These are phyloP conservation scores for Microbotryum intermedium DNA, from an alignment of 1,284 basidiomycete genomes.

Conservation along the genomic window DNA sequence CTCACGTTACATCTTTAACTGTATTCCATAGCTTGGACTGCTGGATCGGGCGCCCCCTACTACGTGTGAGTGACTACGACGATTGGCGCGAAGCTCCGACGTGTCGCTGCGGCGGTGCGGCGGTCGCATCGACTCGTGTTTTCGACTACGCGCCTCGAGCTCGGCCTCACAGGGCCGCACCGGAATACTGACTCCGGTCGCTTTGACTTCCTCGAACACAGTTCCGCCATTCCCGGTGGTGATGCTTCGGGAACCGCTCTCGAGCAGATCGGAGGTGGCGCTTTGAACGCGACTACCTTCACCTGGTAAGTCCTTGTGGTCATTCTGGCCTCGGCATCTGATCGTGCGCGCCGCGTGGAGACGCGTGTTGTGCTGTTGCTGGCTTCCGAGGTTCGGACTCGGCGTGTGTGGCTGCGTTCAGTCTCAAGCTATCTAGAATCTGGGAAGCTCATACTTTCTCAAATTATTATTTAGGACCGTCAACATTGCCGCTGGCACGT, in stretches of 20 bases:
- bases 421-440: background rate
- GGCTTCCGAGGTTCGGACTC: background rate
- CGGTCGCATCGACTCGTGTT: background rate
- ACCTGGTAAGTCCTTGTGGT: constrained; percentile 8
- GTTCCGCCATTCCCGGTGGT: background rate
- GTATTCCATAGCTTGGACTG: background rate
- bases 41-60: background rate
- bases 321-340: background rate
- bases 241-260: constrained; percentile 14
- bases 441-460: too few relatives aligned
- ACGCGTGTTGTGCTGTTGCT: background rate
- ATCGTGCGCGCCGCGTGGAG: background rate
- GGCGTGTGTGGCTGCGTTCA: background rate
- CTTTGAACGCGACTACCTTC: constrained; percentile 5
- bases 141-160: constrained; percentile 7
- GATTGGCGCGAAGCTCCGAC: background rate
- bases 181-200: background rate
- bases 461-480: too few relatives aligned
- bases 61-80: background rate
- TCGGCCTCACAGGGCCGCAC: background rate
- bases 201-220: background rate
- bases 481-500: constrained; percentile 35
- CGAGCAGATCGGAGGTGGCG: too few relatives aligned
- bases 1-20: background rate
- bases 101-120: background rate